Percentiles rank a stretch among this genome's conserved stretches.
Evolutionary conservation across 1,284 basidiomycete species (phyloP).

Genomic region (Abortiporus biennis): DNA sequence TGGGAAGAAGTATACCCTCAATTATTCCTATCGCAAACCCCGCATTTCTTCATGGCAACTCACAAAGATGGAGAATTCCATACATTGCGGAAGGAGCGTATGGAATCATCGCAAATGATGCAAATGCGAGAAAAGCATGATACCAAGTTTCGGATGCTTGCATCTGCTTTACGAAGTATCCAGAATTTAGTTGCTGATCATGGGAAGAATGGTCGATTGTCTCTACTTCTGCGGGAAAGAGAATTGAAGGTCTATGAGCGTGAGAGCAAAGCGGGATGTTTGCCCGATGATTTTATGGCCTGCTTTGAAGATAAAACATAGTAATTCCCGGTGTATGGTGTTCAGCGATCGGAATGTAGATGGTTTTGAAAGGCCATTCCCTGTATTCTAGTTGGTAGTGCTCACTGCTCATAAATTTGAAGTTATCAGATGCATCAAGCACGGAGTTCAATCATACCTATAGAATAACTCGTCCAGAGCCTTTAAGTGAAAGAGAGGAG

Average conservation of each 20-base stretch:
- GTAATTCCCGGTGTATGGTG: too few species aligned
- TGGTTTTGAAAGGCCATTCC: too few species aligned
- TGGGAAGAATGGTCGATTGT: constrained; percentile 37
- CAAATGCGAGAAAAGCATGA: constrained; percentile 25
- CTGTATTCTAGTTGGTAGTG: too few species aligned
- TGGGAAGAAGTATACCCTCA: constrained; percentile 39
- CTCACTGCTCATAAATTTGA: too few species aligned
- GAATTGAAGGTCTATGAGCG: constrained; percentile 6
- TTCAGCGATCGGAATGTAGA: too few species aligned
- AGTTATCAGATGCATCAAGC: too few species aligned
- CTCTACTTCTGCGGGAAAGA: constrained; percentile 37
- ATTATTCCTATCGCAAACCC: constrained; percentile 50
- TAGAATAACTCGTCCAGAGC: too few species aligned
- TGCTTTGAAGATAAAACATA: constrained; percentile 1
- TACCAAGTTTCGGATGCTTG: constrained; percentile 33
- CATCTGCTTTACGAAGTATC: constrained; percentile 32
- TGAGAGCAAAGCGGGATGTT: constrained; percentile 2
- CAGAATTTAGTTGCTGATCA: constrained; percentile 35
- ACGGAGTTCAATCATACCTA: too few species aligned
- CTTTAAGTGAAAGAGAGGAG: too few species aligned
- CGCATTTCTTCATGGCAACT: constrained; percentile 41
- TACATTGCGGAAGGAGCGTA: constrained; percentile 32
- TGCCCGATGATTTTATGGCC: constrained; percentile 7
- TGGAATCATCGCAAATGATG: constrained; percentile 29
- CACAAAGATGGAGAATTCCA: constrained; percentile 41